These are phyloP conservation scores for Thermothelomyces thermophilus DNA, from an alignment of 2,329 filamentous ascomycete genomes.

Conservation along the genomic window DNA sequence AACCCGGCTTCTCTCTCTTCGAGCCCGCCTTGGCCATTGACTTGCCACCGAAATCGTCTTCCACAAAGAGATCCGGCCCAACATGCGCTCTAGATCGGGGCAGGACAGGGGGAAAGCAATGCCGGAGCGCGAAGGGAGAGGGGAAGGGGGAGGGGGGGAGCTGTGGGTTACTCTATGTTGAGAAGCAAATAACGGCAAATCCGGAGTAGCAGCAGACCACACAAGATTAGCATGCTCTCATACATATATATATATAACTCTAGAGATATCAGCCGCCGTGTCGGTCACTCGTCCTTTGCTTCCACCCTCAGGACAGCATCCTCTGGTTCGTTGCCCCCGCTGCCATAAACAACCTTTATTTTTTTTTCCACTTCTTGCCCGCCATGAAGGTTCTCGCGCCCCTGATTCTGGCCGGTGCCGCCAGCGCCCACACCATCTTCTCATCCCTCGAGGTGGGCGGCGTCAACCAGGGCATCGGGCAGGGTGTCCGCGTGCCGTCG, in stretches of 20 bases:
- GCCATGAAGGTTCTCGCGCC: slow-evolving; percentile 23
- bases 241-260: too few species aligned
- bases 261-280: too few species aligned
- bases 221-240: too few species aligned
- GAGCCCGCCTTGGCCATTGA: background rate
- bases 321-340: too few species aligned
- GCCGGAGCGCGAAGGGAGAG: background rate
- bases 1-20: slow-evolving; percentile 6
- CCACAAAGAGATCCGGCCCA: too few species aligned
- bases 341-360: too few species aligned
- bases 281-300: too few species aligned
- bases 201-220: too few species aligned
- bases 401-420: slow-evolving; percentile 18
- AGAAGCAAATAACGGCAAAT: too few species aligned
- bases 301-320: too few species aligned
- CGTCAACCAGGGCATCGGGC: slow-evolving; percentile 23
- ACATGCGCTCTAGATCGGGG: slow-evolving; percentile 5
- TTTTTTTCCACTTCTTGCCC: too few species aligned
- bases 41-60: too few species aligned
- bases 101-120: background rate
- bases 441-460: slow-evolving; percentile 22
- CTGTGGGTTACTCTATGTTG: background rate
- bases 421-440: slow-evolving; percentile 25
- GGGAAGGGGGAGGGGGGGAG: background rate
- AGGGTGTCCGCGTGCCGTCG: slow-evolving; percentile 22